These are phyloP conservation scores for Fusarium temperatum DNA, from an alignment of 2,329 filamentous ascomycete genomes.

Conservation along the genomic window DNA sequence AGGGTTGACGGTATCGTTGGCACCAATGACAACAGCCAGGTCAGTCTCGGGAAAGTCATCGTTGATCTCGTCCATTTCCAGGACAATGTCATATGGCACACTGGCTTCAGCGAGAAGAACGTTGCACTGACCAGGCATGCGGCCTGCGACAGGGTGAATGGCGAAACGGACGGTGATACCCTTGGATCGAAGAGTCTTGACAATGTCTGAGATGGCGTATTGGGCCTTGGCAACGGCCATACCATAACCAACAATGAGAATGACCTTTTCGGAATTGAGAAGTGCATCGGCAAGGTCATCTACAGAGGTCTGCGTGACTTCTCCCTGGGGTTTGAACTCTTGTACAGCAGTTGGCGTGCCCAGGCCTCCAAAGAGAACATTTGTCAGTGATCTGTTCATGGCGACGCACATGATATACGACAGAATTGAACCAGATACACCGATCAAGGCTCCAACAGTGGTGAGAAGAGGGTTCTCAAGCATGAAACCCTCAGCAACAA, in stretches of 20 bases:
- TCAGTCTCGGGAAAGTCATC: constrained; percentile 90
- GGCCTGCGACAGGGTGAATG: constrained; percentile 88
- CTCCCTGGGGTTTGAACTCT: constrained; percentile 81
- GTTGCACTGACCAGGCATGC: constrained; percentile 95
- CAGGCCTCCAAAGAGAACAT: constrained; percentile 88
- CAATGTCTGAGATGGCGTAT: constrained; percentile 88
- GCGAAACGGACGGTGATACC: constrained; percentile 87
- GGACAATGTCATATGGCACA: constrained; percentile 89
- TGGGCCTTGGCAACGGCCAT: constrained; percentile 96
- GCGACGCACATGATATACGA: constrained; percentile 89
- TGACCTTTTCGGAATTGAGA: constrained; percentile 81
- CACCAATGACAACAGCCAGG: constrained; percentile 87
- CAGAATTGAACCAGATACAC: constrained; percentile 87
- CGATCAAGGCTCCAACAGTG: constrained; percentile 86
- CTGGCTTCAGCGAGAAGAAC: constrained; percentile 87
- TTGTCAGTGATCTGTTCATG: constrained; percentile 91
- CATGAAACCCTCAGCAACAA: constrained; percentile 93
- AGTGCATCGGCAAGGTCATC: constrained; percentile 84
- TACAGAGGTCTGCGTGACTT: constrained; percentile 79
- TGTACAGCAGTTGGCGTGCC: constrained; percentile 65
- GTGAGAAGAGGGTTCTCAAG: constrained; percentile 86
- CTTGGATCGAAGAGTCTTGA: constrained; percentile 74
- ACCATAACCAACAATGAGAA: constrained; percentile 90
- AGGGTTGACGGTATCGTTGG: constrained; percentile 92
- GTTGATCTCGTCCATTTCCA: constrained; percentile 97